Conservation (phyloP, 176 grass and related monocot genomes). For the Musa troglodytarum region DNA sequence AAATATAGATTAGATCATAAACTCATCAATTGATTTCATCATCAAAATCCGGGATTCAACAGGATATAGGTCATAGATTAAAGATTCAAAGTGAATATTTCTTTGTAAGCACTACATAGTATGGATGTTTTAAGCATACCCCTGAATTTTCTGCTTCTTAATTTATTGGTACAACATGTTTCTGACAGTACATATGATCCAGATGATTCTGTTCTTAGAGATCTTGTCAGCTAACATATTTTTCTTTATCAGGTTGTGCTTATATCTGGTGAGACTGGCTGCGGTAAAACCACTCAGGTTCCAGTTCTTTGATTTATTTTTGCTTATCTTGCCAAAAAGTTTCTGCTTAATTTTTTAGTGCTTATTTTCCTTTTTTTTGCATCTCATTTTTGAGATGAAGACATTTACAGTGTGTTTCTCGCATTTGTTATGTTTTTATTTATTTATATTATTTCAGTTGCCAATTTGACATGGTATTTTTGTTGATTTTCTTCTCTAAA, state of each 20-base stretch:
- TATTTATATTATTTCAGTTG: not conserved
- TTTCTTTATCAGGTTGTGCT: conserved; percentile 76
- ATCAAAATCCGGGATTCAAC: no score
- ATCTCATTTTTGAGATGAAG: not conserved
- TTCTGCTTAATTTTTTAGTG: not conserved
- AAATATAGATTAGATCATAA: no score
- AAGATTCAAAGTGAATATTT: no score
- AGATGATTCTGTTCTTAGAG: not conserved
- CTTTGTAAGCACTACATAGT: no score
- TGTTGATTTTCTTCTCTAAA: not conserved
- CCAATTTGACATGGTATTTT: not conserved
- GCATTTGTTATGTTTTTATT: no score
- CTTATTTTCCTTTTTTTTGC: conserved; percentile 11
- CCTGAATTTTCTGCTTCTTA: not conserved
- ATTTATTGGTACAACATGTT: not conserved
- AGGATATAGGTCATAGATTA: not conserved
- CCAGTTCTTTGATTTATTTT: conserved; percentile 20
- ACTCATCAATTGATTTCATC: no score
- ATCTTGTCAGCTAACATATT: conserved; percentile 22
- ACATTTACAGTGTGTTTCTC: no score
- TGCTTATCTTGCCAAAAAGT: not conserved
- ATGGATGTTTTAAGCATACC: not conserved
- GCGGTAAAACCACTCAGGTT: conserved; percentile 99
- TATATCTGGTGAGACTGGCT: conserved; percentile 96
- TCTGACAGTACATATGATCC: not conserved